Conservation (phyloP, 441 rosid species). For the Euphorbia celastroides region DNA sequence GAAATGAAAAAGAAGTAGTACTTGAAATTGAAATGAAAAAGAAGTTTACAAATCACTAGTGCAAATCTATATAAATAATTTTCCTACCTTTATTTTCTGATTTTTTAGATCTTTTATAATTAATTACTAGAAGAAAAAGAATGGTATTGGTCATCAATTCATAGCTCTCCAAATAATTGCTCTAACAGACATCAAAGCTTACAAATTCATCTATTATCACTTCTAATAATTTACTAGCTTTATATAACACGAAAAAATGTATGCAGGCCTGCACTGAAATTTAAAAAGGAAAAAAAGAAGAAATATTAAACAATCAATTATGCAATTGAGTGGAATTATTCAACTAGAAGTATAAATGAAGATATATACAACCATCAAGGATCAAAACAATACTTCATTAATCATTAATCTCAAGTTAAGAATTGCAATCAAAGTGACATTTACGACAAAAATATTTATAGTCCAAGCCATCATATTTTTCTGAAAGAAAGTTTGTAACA, state of each 20-base stretch:
- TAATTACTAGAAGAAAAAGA: background rate
- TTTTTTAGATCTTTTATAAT: background rate
- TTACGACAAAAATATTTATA: background rate
- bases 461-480: background rate
- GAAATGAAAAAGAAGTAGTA: background rate
- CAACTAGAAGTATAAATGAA: background rate
- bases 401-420: background rate
- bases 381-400: background rate
- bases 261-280: background rate
- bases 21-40: background rate
- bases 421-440: background rate
- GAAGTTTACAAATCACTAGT: background rate
- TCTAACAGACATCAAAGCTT: background rate
- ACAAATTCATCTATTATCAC: background rate
- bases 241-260: background rate
- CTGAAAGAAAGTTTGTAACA: background rate
- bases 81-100: background rate
- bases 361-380: background rate
- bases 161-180: conserved; percentile 1
- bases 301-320: background rate
- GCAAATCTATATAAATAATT: background rate
- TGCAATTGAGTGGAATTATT: conserved; percentile 1
- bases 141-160: conserved; percentile 1
- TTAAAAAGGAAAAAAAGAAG: background rate
- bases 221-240: background rate